These are phyloP conservation scores for Cajanus cajan DNA, from an alignment of 306 rosid species.

Conservation along the genomic window DNA sequence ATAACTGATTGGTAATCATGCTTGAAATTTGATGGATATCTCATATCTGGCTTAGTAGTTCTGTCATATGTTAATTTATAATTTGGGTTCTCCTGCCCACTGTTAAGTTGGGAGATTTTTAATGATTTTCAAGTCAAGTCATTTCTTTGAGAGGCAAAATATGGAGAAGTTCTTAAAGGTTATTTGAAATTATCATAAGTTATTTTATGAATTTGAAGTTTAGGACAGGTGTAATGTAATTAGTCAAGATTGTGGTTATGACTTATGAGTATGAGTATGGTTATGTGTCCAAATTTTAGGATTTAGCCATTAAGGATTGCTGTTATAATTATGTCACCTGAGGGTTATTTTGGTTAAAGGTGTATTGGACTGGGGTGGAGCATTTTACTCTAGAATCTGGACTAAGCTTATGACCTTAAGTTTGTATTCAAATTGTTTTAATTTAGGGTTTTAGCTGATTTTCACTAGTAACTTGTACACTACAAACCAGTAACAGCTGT, in stretches of 20 bases:
- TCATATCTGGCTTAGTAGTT: background rate
- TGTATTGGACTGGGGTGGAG: background rate
- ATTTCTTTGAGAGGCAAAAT: background rate
- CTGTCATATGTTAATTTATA: background rate
- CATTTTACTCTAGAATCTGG: background rate
- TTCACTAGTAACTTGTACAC: background rate
- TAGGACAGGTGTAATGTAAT: background rate
- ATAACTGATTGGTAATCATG: background rate
- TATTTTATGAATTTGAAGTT: background rate
- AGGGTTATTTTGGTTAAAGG: background rate
- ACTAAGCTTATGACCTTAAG: background rate
- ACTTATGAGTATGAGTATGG: background rate
- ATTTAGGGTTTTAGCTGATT: background rate
- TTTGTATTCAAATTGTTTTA: constrained; percentile 8
- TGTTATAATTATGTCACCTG: background rate
- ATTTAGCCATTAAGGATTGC: background rate
- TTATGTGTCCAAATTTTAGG: background rate
- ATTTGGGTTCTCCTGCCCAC: background rate
- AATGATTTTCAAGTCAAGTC: background rate
- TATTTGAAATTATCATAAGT: background rate
- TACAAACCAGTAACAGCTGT: background rate
- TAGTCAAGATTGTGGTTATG: background rate
- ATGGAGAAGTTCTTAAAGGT: background rate
- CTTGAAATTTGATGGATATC: background rate
- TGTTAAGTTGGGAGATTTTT: background rate